phyloP scores from a whole-genome alignment of 2,329 filamentous ascomycete species.

The Coniochaeta sp. region DNA sequence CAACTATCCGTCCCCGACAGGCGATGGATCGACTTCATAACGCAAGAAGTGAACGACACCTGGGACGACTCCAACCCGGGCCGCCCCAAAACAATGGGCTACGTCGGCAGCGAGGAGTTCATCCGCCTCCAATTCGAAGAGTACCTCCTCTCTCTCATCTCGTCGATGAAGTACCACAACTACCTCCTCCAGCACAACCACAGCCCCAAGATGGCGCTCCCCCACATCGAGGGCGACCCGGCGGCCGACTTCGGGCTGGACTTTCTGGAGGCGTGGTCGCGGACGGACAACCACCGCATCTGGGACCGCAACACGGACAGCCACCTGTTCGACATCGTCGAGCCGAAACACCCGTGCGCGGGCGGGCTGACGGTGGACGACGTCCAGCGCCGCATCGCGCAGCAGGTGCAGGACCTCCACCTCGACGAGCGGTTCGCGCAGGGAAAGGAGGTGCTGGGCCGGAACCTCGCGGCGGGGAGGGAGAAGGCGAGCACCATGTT shows the following conservation, averaged over 20 bases:
- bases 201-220: conserved; percentile 54
- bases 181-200: conserved; percentile 47
- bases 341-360: conserved; percentile 87
- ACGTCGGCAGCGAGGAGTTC: conserved; percentile 93
- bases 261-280: conserved; percentile 81
- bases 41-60: conserved; percentile 87
- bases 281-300: conserved; percentile 85
- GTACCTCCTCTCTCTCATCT: conserved; percentile 83
- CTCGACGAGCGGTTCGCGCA: conserved; percentile 84
- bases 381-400: conserved; percentile 79
- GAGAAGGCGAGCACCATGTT: conserved; percentile 85
- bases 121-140: conserved; percentile 97
- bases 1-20: conserved; percentile 78
- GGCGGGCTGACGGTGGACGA: conserved; percentile 92
- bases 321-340: conserved; percentile 89
- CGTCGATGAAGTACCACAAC: conserved; percentile 82
- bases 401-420: conserved; percentile 90
- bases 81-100: conserved; percentile 89
- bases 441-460: conserved; percentile 77
- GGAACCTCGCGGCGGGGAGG: conserved; percentile 79
- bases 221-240: conserved; percentile 74
- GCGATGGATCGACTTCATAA: conserved; percentile 94
- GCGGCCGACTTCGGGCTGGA: conserved; percentile 75
- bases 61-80: conserved; percentile 91
- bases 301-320: conserved; percentile 77